Evolutionary conservation across 768 basidiomycete species (phyloP), one percentile per base, ranked within the genome.

Genomic region (Porpolomopsis calyptriformis): DNA sequence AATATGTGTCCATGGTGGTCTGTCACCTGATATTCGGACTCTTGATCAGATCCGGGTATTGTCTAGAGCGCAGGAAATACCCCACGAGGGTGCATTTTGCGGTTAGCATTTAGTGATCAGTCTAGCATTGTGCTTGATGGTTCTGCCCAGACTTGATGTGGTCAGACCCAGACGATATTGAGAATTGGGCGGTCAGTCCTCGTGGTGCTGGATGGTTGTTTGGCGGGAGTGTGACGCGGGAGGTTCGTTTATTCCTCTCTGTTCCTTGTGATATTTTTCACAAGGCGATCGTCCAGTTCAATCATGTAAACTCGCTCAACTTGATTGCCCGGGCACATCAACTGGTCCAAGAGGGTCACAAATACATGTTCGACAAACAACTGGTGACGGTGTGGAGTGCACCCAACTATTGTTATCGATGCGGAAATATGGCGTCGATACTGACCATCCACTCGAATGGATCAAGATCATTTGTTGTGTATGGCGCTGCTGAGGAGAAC

Each of bases 81-180:
- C 93, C 2, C 94, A 98, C 61, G 94, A 97, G 60, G 94, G 94
- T n/a, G 85, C 93, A 6, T 97, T 98, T 69, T 98, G 94, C 54
- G 85, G 85, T 82, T 55, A 24, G 77, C 55, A 36, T 49, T 14
- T 25, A 8, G 37, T n/a, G n/a, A 39, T 37, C 29, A 20, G 38
- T 11, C 22, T 10, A 12, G 11, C 12, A 34, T 39, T 37, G 22
- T 38, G 9, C 18, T 29, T 46, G 37, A 45, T 11, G 11, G 38
- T 6, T 33, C 29, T 34, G 22, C 16, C 8, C 42, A 48, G 47
- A 52, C 19, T 76, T 98, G 10, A 96, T 98, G 91, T 98, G 94
- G 94, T 91, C 87, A 27, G 93, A 97, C 61, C 93, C 85, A 3
- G 92, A 97, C 57, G 88, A 94, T 35, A 83, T 94, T 33, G 85